Evolutionary conservation across 345 rosid species (phyloP).

Genomic region (Arabis hirsuta): DNA sequence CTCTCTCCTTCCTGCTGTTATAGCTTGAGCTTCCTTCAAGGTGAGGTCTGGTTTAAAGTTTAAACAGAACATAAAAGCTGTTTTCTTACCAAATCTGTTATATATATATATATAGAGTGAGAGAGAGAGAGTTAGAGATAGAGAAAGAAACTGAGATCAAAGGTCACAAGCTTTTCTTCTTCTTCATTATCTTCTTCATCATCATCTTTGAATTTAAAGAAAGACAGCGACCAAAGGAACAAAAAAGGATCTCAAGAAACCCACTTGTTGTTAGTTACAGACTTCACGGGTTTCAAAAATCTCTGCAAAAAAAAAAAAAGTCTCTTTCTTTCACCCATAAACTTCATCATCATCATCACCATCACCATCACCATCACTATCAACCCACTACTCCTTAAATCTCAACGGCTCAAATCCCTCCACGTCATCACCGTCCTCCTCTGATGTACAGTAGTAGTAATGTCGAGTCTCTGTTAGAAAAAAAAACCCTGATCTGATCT

Average conservation of each 20-base stretch:
- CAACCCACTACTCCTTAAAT: constrained; percentile 5
- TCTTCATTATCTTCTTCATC: constrained; percentile 1
- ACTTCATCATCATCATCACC: constrained; percentile 22
- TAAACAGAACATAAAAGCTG: constrained; percentile 33
- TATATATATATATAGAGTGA: neutral
- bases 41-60: constrained; percentile 21
- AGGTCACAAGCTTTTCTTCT: constrained; percentile 28
- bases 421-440: constrained; percentile 26
- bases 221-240: constrained; percentile 28
- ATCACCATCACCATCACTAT: neutral
- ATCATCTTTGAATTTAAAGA: constrained; percentile 3
- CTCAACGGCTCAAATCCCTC: constrained; percentile 29
- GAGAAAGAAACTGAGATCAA: constrained; percentile 16
- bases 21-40: constrained; percentile 38
- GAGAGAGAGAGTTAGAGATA: neutral
- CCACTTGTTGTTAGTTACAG: constrained; percentile 49
- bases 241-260: constrained; percentile 43
- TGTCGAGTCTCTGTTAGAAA: constrained; percentile 24
- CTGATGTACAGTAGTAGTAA: constrained; percentile 11
- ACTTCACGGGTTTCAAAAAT: constrained; percentile 38
- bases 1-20: constrained; percentile 3
- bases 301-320: constrained; percentile 11
- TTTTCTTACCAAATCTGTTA: constrained; percentile 15
- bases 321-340: constrained; percentile 40
- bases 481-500: neutral